A percentile compares a stretch with the other conserved stretches of the same genome.
These are phyloP conservation scores for Halenospora varia DNA, from an alignment of 495 filamentous ascomycete species.

Conservation along the genomic window DNA sequence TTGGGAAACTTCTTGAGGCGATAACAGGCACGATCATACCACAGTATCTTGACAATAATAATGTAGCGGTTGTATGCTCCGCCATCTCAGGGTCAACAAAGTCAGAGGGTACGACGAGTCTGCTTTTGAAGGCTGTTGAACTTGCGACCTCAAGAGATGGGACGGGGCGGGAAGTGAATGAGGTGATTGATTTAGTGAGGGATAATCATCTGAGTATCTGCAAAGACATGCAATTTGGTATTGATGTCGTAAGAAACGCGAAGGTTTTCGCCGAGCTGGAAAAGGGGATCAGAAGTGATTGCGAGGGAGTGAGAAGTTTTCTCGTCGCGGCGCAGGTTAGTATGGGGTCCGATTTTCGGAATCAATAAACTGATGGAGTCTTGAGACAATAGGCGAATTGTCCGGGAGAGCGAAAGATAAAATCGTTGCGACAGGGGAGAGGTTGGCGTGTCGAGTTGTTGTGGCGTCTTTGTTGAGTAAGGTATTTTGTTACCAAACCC, in stretches of 20 bases:
- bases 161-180: slow-evolving; percentile 23
- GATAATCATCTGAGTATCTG: slow-evolving; percentile 29
- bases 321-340: slow-evolving; percentile 33
- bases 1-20: slow-evolving; percentile 34
- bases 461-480: slow-evolving; percentile 31
- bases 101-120: slow-evolving; percentile 19
- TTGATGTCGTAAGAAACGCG: not conserved
- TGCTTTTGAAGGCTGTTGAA: slow-evolving; percentile 29
- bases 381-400: slow-evolving; percentile 34
- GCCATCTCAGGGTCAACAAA: not conserved
- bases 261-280: slow-evolving; percentile 25
- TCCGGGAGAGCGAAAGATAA: slow-evolving; percentile 34
- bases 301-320: slow-evolving; percentile 31
- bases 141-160: slow-evolving; percentile 26
- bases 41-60: slow-evolving; percentile 26
- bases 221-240: slow-evolving; percentile 2
- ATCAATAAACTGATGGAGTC: not conserved
- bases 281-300: slow-evolving; percentile 29
- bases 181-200: slow-evolving; percentile 31
- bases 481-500: slow-evolving; percentile 19
- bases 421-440: slow-evolving; percentile 35
- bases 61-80: slow-evolving; percentile 29
- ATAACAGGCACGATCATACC: slow-evolving; percentile 36
- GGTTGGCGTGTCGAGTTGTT: slow-evolving; percentile 32
- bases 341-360: not conserved